Conservation (phyloP, 1,284 basidiomycete genomes). For the Trametes versicolor region DNA sequence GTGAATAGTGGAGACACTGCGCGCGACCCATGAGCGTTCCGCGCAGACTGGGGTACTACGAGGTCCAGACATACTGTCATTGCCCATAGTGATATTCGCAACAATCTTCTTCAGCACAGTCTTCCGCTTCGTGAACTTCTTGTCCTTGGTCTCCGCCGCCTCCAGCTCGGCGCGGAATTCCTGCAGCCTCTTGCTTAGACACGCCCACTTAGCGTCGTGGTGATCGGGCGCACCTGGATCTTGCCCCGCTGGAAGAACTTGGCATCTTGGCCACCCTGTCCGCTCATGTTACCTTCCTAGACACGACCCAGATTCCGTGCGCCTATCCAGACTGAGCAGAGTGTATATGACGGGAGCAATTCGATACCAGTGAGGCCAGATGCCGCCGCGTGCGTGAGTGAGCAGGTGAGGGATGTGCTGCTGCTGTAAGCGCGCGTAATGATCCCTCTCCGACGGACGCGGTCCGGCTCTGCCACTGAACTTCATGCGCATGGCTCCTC, state of each 20-base stretch:
- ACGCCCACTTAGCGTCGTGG: conserved; percentile 11
- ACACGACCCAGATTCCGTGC: background rate
- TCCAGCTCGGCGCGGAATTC: conserved; percentile 91
- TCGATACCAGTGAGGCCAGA: conserved; percentile 8
- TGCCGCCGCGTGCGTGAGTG: conserved; percentile 13
- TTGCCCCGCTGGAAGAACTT: conserved; percentile 93
- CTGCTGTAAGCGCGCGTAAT: conserved; percentile 21
- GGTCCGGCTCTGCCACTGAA: background rate
- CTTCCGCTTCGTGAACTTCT: conserved; percentile 92
- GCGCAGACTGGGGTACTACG: background rate
- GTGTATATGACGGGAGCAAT: conserved; percentile 25
- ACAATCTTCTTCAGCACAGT: conserved; percentile 95
- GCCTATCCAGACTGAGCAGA: background rate
- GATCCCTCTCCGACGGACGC: conserved; percentile 3
- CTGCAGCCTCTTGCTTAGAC: conserved; percentile 49
- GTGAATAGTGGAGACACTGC: conserved; percentile 93
- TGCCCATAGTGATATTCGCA: conserved; percentile 96
- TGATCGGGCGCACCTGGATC: conserved; percentile 75
- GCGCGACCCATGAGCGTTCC: conserved; percentile 27
- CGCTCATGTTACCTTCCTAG: conserved; percentile 54
- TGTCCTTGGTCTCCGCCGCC: conserved; percentile 91
- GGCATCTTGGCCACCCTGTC: conserved; percentile 80
- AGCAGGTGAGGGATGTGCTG: conserved; percentile 8
- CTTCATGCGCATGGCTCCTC: conserved; percentile 36
- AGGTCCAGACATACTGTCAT: conserved; percentile 78